Base-by-base conservation (phyloP, 2,329 filamentous ascomycete genomes). In the Arthrobotrys megalospora region DNA sequence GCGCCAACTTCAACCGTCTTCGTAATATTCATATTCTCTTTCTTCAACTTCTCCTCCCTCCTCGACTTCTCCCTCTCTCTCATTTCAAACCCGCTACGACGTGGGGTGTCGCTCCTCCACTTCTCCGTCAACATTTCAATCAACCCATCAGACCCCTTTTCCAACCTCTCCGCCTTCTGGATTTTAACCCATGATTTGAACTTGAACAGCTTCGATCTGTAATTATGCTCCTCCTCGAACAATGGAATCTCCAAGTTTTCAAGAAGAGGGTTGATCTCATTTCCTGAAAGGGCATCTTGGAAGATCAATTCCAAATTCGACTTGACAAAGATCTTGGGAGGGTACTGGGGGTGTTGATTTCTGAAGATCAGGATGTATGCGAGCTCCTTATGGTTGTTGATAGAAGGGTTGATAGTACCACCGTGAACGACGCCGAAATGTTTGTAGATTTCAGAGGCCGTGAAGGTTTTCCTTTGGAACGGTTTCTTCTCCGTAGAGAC, bases 291-390 rank as follows among this genome's bases (percentile, higher is more conserved):
- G 14, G 53, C 21, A 50, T 73, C 76, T 32, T 69, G 63, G 21
- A 81, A 81, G 24, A 81, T 60, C 12, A 81, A 78, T 36, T 81
- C 76, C 7, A 81, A 52, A 58, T 80, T 79, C 6, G 80, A 81
- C 48, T 81, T 81, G 24, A 81, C 72, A 47, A 81, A 81, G 28
- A 81, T 81, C 64, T 80, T 77, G 3, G 79, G 70, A 3, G 80
- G 80, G 45, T 81, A 81, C 21, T 80, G 68, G 10, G 80, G 80
- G 45, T 81, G 80, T 41, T 80, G 79, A 34, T 72, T 79, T 4
- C 76, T 64, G 36, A 80, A 81, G 38, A 81, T 79, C 53, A 81
- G 75, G 48, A 81, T 81, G 24, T 80, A 80, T n/a, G 80, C 80
- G 24, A 81, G 75, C 12, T 76, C 72, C 55, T 70, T 81, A 55